A percentile compares a stretch with the other conserved stretches of the same genome.
Conservation (phyloP, 306 rosid species). For the Leucaena leucocephala region DNA sequence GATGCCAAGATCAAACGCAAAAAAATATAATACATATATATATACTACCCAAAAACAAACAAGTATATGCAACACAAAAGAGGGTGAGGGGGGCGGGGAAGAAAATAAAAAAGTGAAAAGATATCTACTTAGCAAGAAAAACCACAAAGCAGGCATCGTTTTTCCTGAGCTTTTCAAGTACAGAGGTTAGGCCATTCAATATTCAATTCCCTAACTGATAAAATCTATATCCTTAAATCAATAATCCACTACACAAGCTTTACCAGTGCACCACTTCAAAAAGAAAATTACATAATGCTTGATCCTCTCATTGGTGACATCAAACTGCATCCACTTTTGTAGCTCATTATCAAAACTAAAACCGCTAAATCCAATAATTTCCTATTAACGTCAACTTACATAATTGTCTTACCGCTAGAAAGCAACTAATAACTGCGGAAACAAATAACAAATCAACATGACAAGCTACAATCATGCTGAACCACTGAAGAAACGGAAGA, state of each 20-base stretch:
- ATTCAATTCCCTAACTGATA: not conserved
- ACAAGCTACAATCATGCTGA: constrained; percentile 2
- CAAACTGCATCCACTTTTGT: not conserved
- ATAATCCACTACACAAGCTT: not conserved
- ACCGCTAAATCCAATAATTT: not conserved
- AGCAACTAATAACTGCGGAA: not conserved
- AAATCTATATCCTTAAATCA: not conserved
- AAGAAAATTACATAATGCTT: too few relatives aligned
- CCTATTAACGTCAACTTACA: not conserved
- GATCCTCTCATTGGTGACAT: not conserved
- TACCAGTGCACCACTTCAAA: not conserved
- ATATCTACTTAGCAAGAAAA: not conserved
- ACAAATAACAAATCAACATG: not conserved
- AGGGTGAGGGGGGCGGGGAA: not conserved
- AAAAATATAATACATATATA: not conserved
- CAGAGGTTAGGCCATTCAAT: not conserved
- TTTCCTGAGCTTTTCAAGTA: not conserved
- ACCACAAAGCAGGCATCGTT: not conserved
- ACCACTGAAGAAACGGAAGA: constrained; percentile 7
- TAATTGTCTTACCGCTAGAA: not conserved
- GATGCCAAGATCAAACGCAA: not conserved
- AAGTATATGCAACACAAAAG: not conserved
- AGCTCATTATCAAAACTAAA: not conserved
- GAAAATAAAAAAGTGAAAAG: not conserved
- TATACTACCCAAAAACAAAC: not conserved